Evolutionary conservation across 108 stramenopile species (phyloP).

Genomic region (Fistulifera solaris): DNA sequence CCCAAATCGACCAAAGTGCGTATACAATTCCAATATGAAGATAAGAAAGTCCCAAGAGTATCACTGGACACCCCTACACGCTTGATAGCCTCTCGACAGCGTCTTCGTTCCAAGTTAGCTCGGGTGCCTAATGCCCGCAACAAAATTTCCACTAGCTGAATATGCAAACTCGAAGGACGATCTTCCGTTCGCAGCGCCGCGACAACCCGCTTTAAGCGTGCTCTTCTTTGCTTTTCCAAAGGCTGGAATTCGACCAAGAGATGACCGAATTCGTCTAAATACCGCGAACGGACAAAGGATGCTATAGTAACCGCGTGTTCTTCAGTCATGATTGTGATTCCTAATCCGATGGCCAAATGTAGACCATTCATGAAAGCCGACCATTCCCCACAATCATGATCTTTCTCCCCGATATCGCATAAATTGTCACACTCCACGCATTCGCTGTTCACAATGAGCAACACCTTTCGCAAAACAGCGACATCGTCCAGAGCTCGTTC

Average conservation of each 20-base stretch:
- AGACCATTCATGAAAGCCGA: constrained; percentile 15
- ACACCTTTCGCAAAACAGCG: constrained; percentile 21
- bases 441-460: constrained; percentile 27
- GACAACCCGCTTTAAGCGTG: constrained; percentile 7
- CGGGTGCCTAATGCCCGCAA: not conserved
- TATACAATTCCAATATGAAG: constrained; percentile 17
- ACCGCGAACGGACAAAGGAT: constrained; percentile 21
- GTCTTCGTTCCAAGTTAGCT: not conserved
- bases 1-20: constrained; percentile 37
- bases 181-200: constrained; percentile 4
- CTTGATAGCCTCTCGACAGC: constrained; percentile 7
- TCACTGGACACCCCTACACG: not conserved
- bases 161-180: not conserved
- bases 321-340: constrained; percentile 17
- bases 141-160: not conserved
- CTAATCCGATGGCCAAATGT: constrained; percentile 14
- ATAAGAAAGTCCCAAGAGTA: constrained; percentile 1
- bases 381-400: constrained; percentile 8
- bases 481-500: constrained; percentile 21
- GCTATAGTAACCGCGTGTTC: constrained; percentile 28
- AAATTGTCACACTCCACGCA: constrained; percentile 31
- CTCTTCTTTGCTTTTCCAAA: not conserved
- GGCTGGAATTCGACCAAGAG: not conserved
- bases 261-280: constrained; percentile 6
- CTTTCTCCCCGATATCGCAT: constrained; percentile 3